A percentile compares a stretch with the other conserved stretches of the same genome.
phyloP scores from a whole-genome alignment of 2,329 filamentous ascomycete genomes.

The Penicillium sp. region DNA sequence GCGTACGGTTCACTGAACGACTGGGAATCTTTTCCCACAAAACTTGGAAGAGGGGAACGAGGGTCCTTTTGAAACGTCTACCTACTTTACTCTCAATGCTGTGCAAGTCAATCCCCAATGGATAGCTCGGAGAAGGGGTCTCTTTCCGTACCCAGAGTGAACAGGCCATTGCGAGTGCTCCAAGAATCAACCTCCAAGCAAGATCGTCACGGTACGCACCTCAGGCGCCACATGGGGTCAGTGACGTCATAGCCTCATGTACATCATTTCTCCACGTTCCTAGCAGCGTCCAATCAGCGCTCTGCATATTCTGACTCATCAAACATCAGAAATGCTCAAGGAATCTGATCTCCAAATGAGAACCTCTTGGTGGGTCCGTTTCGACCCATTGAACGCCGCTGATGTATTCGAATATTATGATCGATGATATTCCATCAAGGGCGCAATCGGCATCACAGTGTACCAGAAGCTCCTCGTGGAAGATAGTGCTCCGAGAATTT shows the following conservation, averaged over 20 bases:
- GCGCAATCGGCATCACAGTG: neutral
- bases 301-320: neutral
- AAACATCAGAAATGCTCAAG: neutral
- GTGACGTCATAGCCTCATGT: constrained; percentile 10
- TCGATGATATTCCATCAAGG: neutral
- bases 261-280: constrained; percentile 10
- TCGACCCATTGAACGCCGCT: neutral
- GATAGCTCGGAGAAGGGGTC: neutral
- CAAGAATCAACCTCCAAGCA: neutral
- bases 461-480: neutral
- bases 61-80: neutral
- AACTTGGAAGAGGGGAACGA: neutral
- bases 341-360: neutral
- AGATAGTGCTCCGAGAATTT: neutral
- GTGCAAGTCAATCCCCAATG: neutral
- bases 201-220: neutral
- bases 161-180: neutral
- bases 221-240: constrained; percentile 5
- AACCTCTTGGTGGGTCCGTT: neutral
- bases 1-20: no score
- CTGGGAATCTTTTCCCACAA: neutral
- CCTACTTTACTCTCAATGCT: neutral
- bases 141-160: neutral
- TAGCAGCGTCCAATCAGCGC: constrained; percentile 3
- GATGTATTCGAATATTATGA: neutral